These are phyloP conservation scores for Silene conica DNA, from an alignment of 148 eudicot species.

Conservation along the genomic window DNA sequence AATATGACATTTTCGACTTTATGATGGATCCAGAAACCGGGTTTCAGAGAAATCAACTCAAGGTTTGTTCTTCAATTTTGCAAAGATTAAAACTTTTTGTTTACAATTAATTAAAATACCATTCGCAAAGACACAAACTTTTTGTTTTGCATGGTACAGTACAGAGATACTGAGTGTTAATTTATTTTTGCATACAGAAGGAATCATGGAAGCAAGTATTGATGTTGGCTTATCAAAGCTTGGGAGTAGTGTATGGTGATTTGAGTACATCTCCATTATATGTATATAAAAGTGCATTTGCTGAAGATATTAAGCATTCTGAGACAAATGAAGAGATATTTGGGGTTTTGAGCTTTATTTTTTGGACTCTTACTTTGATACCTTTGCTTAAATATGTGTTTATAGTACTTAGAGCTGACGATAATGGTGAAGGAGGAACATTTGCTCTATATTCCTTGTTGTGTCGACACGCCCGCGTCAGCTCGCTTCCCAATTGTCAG, in stretches of 20 bases:
- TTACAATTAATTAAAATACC: too few species aligned
- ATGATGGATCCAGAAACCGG: slow-evolving; percentile 94
- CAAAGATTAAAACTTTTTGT: too few species aligned
- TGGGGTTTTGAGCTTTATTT: slow-evolving; percentile 78
- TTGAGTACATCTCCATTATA: slow-evolving; percentile 86
- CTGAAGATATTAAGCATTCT: slow-evolving; percentile 78
- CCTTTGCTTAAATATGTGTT: slow-evolving; percentile 86
- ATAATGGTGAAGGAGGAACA: slow-evolving; percentile 99
- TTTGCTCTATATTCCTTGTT: slow-evolving; percentile 84
- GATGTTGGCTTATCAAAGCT: slow-evolving; percentile 84
- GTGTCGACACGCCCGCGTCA: slow-evolving; percentile 83
- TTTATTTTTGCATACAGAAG: too few species aligned
- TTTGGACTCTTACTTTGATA: slow-evolving; percentile 78
- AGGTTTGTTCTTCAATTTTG: slow-evolving; percentile 41
- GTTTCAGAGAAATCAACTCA: slow-evolving; percentile 46
- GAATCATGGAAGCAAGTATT: slow-evolving; percentile 79
- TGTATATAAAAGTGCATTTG: slow-evolving; percentile 79
- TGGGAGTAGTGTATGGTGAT: slow-evolving; percentile 95
- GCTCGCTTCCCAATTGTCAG: slow-evolving; percentile 77
- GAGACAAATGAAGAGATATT: slow-evolving; percentile 81
- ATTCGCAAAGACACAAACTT: too few species aligned
- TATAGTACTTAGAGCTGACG: slow-evolving; percentile 85
- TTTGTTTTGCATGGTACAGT: slow-evolving; percentile 2
- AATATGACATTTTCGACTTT: slow-evolving; percentile 33
- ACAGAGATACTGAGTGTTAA: too few species aligned